These are phyloP conservation scores for Calonectria pauciramosa DNA, from an alignment of 2,329 filamentous ascomycete species.

Conservation along the genomic window DNA sequence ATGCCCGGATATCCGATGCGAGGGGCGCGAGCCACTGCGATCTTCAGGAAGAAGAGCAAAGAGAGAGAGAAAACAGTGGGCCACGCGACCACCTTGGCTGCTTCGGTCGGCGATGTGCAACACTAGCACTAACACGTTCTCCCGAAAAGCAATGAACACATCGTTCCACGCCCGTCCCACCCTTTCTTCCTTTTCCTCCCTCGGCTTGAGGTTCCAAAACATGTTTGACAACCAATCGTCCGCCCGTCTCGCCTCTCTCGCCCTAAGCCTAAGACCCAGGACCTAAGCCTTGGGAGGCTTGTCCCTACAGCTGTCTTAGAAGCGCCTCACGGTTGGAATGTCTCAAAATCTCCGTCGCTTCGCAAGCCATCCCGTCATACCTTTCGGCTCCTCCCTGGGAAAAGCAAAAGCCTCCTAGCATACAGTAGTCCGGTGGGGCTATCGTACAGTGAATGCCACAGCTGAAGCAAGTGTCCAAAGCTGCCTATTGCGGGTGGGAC, in stretches of 20 bases:
- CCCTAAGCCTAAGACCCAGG: not conserved
- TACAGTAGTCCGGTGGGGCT: not conserved
- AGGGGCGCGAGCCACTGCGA: not conserved
- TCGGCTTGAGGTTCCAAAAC: not conserved
- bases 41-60: not conserved
- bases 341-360: slow-evolving; percentile 17
- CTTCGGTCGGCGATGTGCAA: not conserved
- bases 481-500: not conserved
- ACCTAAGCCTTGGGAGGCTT: not conserved
- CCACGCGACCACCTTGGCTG: not conserved
- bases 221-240: slow-evolving; percentile 3
- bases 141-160: not conserved
- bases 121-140: not conserved
- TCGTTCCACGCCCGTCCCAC: not conserved
- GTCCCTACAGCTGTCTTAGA: not conserved
- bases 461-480: not conserved
- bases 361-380: slow-evolving; percentile 9
- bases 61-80: not conserved
- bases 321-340: slow-evolving; percentile 7
- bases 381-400: not conserved
- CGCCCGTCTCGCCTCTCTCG: not conserved
- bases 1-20: not conserved
- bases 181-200: not conserved
- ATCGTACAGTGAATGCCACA: slow-evolving; percentile 1
- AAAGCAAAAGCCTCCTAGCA: not conserved